Evolutionary conservation across 2,329 filamentous ascomycete species (phyloP).

Genomic region (Ambrosiella beaveri): DNA sequence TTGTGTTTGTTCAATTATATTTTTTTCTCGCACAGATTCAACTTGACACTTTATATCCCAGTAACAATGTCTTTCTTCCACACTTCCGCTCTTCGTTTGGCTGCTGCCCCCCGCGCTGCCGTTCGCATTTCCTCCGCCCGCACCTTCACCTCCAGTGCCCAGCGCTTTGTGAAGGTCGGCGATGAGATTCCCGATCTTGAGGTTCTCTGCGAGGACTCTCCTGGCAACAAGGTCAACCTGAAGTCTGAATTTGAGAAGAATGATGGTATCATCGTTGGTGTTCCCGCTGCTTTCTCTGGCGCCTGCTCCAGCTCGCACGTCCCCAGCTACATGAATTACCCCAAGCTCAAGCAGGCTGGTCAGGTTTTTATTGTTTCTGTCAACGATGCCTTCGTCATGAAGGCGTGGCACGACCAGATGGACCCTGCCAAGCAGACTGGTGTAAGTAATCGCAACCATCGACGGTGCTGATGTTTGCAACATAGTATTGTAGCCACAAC

Average conservation of each 20-base stretch:
- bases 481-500: neutral
- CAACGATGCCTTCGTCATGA: slow-evolving; percentile 92
- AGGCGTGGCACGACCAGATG: slow-evolving; percentile 66
- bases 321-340: slow-evolving; percentile 70
- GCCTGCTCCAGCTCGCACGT: slow-evolving; percentile 50
- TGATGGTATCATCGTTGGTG: slow-evolving; percentile 57
- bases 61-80: slow-evolving; percentile 11
- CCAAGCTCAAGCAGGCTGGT: slow-evolving; percentile 61
- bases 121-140: slow-evolving; percentile 1
- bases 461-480: neutral
- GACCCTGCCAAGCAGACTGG: slow-evolving; percentile 60
- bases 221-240: slow-evolving; percentile 80
- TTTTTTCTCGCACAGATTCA: neutral
- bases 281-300: slow-evolving; percentile 58
- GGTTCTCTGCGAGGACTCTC: slow-evolving; percentile 67
- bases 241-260: slow-evolving; percentile 49
- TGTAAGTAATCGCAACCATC: slow-evolving; percentile 33
- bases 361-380: slow-evolving; percentile 80
- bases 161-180: slow-evolving; percentile 53
- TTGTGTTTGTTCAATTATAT: neutral
- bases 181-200: slow-evolving; percentile 64
- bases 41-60: neutral
- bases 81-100: slow-evolving; percentile 7
- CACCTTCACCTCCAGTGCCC: slow-evolving; percentile 43
- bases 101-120: slow-evolving; percentile 3